Conservation (phyloP, 345 rosid genomes). For the Gossypium ekmanianum region DNA sequence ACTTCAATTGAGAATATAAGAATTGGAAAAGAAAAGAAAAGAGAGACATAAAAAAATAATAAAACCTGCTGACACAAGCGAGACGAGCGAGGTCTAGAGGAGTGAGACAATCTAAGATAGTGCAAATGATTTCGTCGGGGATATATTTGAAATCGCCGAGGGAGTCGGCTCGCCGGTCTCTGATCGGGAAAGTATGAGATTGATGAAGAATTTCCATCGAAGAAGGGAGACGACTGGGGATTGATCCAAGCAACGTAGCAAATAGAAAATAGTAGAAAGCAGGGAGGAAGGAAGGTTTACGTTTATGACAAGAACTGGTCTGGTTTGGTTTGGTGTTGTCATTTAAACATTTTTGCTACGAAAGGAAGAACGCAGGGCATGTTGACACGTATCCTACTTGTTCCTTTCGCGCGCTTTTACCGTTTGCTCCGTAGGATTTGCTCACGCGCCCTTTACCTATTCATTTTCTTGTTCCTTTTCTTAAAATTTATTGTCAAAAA, state of each 20-base stretch:
- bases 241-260: background rate
- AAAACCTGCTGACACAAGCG: conserved; percentile 90
- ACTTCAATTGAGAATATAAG: background rate
- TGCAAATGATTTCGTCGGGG: conserved; percentile 68
- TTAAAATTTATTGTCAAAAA: background rate
- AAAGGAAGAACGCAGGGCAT: background rate
- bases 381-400: background rate
- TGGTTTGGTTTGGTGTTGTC: background rate
- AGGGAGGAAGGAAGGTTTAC: background rate
- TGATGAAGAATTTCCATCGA: conserved; percentile 35
- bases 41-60: conserved; percentile 6
- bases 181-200: conserved; percentile 19
- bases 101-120: conserved; percentile 54
- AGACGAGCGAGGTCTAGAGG: conserved; percentile 74
- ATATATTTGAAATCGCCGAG: conserved; percentile 62
- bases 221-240: background rate
- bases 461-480: background rate
- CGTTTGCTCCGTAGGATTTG: background rate
- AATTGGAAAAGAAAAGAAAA: background rate
- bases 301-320: background rate
- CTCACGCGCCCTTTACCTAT: background rate
- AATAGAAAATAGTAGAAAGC: background rate
- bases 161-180: conserved; percentile 67
- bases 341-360: background rate
- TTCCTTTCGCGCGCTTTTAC: conserved; percentile 5